Evolutionary conservation across 495 filamentous ascomycete species (phyloP), one percentile per base, ranked within the genome.

Genomic region (Delitschia confertaspora): DNA sequence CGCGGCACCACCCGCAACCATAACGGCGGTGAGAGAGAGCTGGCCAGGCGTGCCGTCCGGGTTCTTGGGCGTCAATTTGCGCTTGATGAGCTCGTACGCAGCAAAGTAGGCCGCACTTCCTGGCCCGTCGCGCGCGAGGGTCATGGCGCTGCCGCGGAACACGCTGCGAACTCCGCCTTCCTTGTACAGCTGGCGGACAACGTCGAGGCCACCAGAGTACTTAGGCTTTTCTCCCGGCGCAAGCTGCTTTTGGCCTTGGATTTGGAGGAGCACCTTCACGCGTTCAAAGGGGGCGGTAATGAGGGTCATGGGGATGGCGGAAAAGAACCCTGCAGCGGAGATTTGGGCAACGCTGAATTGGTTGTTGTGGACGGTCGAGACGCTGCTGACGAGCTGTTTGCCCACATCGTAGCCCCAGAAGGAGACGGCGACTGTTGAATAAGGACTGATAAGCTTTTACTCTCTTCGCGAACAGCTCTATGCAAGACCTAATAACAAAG

Each of bases 271-370:
- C 13, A 98, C 88, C 69, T 98, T 98, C 52, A 98, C 88, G 49
- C 91, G 88, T 75, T 98, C 91, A 57, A 98, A 95, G 43, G 93
- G 91, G 0, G 93, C 91, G 3, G 91, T 96, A 68, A 98, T 95
- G 62, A 87, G 62, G 0, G 93, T 98, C 88, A 94, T 94, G 53
- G 91, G 91, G 47, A 98, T 85, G 33, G 91, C 91, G 55, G 83
- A 89, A 78, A 98, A 95, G 77, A 95, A 95, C 40, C 91, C 91
- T 9, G 91, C 91, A 18, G 83, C 75, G 21, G 85, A 87, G 69
- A 93, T 81, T 63, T 96, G 91, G 18, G 73, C 82, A 59, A 95
- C 84, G 16, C 79, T 80, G 65, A 84, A 79, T 31, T 62, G 79
- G 46, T 81, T 72, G 58, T 82, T 66, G 14, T 76, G 60, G 21